Conservation (phyloP, 2,329 filamentous ascomycete species). For the Colletotrichum truncatum region DNA sequence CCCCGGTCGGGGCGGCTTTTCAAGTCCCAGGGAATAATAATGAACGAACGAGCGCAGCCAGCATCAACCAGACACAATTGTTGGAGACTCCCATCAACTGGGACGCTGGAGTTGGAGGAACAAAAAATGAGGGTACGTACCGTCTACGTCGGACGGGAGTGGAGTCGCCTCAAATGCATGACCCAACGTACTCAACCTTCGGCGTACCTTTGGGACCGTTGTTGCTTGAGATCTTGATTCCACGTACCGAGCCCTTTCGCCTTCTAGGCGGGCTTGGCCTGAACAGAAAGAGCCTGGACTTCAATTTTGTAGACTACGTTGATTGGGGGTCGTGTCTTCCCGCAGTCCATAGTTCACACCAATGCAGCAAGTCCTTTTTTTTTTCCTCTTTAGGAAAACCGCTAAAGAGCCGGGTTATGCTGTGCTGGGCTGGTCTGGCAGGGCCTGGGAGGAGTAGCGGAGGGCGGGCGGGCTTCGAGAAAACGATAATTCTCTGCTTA, state of each 20-base stretch:
- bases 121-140: constrained; percentile 20
- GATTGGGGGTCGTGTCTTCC: neutral
- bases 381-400: neutral
- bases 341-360: neutral
- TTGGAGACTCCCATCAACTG: constrained; percentile 18
- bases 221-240: constrained; percentile 2
- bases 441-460: neutral
- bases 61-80: constrained; percentile 27
- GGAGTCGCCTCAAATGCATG: constrained; percentile 27
- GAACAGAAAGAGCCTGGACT: too few species aligned
- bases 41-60: constrained; percentile 23
- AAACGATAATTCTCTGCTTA: constrained; percentile 26
- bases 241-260: neutral
- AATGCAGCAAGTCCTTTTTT: neutral
- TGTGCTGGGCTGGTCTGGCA: neutral
- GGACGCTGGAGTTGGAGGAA: constrained; percentile 13
- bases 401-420: neutral
- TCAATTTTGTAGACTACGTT: too few species aligned
- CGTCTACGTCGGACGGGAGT: constrained; percentile 19
- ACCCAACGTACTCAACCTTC: constrained; percentile 29
- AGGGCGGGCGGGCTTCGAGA: constrained; percentile 24
- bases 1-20: constrained; percentile 8
- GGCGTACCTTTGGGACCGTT: constrained; percentile 27
- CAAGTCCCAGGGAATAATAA: constrained; percentile 13
- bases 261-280: neutral